Evolutionary conservation across 345 rosid genomes (phyloP).

Genomic region (Boechera retrofracta): DNA sequence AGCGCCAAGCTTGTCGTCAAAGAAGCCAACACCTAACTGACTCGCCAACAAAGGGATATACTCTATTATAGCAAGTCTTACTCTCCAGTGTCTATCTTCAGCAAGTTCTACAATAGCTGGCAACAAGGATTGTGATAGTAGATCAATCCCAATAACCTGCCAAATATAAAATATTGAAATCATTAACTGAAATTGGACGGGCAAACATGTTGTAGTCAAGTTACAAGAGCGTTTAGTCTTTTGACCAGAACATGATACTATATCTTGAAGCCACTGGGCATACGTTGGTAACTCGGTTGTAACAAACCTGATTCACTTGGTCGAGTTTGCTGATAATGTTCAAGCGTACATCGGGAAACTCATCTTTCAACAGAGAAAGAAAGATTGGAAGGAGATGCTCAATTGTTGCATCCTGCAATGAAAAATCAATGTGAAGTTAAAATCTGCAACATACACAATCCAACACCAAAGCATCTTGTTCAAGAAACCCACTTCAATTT

Average conservation of each 20-base stretch:
- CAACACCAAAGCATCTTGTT: background rate
- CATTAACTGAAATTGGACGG: background rate
- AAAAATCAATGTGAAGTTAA: conserved; percentile 12
- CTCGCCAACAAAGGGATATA: conserved; percentile 94
- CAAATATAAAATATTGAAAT: background rate
- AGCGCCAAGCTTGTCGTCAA: conserved; percentile 89
- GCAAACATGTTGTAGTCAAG: background rate
- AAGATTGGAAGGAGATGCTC: conserved; percentile 97
- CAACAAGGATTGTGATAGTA: conserved; percentile 84
- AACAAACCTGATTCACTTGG: conserved; percentile 96
- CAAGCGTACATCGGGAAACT: conserved; percentile 97
- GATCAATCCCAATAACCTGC: conserved; percentile 96
- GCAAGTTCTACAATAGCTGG: conserved; percentile 99
- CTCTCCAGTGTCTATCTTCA: conserved; percentile 98
- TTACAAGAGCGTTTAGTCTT: background rate
- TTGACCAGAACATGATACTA: background rate
- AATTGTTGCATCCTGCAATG: conserved; percentile 80
- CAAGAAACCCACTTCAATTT: background rate
- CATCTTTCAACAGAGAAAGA: conserved; percentile 95
- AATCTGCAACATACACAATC: conserved; percentile 7
- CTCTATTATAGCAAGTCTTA: conserved; percentile 93
- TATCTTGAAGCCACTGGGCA: too few relatives aligned
- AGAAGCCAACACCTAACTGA: conserved; percentile 92
- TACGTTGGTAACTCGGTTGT: too few relatives aligned
- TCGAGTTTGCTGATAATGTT: conserved; percentile 98